Evolutionary conservation across 2,329 filamentous ascomycete genomes (phyloP).

Genomic region (Aspergillus sp.): DNA sequence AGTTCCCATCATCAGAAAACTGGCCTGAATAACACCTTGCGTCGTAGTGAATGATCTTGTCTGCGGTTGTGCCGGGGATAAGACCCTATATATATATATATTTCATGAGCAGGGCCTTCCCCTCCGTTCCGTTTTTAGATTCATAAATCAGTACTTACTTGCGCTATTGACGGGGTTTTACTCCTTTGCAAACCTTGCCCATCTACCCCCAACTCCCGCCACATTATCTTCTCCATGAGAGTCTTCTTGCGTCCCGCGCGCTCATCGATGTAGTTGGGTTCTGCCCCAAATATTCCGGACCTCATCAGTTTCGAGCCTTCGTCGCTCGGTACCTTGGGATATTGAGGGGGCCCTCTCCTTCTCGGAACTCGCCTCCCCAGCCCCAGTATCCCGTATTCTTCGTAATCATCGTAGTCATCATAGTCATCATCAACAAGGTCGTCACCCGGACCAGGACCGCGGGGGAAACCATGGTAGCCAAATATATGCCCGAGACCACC

Average conservation of each 20-base stretch:
- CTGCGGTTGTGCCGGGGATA: constrained; percentile 74
- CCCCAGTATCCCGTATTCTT: constrained; percentile 32
- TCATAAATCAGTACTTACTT: constrained; percentile 48
- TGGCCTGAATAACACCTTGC: constrained; percentile 90
- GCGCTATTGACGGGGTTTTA: constrained; percentile 67
- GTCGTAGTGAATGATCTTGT: constrained; percentile 85
- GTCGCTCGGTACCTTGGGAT: constrained; percentile 82
- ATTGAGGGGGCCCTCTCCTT: constrained; percentile 50
- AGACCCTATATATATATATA: constrained; percentile 57
- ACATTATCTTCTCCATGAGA: constrained; percentile 70
- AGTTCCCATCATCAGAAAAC: constrained; percentile 95
- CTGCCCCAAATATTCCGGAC: constrained; percentile 75
- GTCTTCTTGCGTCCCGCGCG: constrained; percentile 57
- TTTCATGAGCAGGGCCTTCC: neutral
- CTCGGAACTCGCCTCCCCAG: constrained; percentile 49
- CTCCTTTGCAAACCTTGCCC: constrained; percentile 57
- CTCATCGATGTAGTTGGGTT: constrained; percentile 55
- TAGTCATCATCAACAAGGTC: constrained; percentile 21
- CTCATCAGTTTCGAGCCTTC: constrained; percentile 76
- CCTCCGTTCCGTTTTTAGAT: neutral
- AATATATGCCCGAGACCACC: constrained; percentile 56
- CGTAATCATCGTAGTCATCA: constrained; percentile 34
- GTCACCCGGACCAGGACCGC: constrained; percentile 13
- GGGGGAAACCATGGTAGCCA: constrained; percentile 31
- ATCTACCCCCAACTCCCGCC: constrained; percentile 76